Conservation (phyloP, 495 filamentous ascomycete genomes). For the Hypoxylon fragiforme region DNA sequence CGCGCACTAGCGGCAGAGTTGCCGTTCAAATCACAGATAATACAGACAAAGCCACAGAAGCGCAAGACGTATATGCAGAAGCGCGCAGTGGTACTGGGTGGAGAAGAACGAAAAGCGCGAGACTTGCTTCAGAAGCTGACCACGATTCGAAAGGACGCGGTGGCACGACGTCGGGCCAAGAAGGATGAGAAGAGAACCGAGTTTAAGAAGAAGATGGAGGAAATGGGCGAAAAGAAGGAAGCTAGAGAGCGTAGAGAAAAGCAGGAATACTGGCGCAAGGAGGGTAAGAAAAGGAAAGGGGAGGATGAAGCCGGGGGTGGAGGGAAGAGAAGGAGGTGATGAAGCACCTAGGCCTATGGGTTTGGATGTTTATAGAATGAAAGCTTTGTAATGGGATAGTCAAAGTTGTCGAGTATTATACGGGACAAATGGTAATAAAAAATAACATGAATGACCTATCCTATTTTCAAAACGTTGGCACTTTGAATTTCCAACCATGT, state of each 20-base stretch:
- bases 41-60: constrained; percentile 74
- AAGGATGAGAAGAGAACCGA: constrained; percentile 81
- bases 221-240: constrained; percentile 77
- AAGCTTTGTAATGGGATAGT: no score
- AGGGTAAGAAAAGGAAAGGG: constrained; percentile 89
- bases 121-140: constrained; percentile 93
- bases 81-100: constrained; percentile 77
- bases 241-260: constrained; percentile 86
- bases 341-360: no score
- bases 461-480: no score
- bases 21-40: constrained; percentile 91
- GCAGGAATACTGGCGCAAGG: constrained; percentile 88
- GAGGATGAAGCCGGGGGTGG: constrained; percentile 62
- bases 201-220: constrained; percentile 78
- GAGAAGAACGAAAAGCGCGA: constrained; percentile 84
- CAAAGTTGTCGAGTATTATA: no score
- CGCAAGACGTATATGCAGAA: constrained; percentile 91
- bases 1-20: constrained; percentile 80
- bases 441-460: no score
- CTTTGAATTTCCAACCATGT: no score
- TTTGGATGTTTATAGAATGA: no score
- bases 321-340: constrained; percentile 66
- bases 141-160: constrained; percentile 88
- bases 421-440: no score
- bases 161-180: constrained; percentile 73